Percentiles rank a stretch among this genome's conserved stretches.
Evolutionary conservation across 2,329 filamentous ascomycete genomes (phyloP).

Genomic region (Colletotrichum acutatum): DNA sequence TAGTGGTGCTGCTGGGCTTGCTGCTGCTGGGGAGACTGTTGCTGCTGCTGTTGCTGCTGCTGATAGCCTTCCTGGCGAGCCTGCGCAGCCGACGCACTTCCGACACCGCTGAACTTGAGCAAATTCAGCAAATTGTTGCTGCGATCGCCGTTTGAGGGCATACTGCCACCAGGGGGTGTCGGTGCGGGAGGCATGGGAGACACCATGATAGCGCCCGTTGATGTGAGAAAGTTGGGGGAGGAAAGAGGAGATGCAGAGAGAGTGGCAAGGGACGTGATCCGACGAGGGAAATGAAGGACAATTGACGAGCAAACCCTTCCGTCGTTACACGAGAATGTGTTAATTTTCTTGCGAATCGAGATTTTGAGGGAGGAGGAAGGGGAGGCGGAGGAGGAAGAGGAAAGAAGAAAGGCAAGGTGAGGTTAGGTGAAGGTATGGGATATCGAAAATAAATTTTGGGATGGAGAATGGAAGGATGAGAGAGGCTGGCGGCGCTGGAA

Average conservation of each 20-base stretch:
- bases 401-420: not conserved
- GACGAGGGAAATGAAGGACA: constrained; percentile 32
- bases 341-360: not conserved
- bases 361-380: not conserved
- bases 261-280: constrained; percentile 7
- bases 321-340: constrained; percentile 19
- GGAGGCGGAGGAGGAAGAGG: not conserved
- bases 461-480: constrained; percentile 30
- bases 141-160: constrained; percentile 56
- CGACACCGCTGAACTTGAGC: constrained; percentile 67
- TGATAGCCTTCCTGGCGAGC: constrained; percentile 39
- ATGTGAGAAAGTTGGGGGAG: not conserved
- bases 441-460: constrained; percentile 34
- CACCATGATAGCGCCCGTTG: constrained; percentile 45
- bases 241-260: constrained; percentile 13
- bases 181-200: constrained; percentile 60
- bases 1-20: constrained; percentile 26
- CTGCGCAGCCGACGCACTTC: constrained; percentile 35
- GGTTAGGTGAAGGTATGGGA: not conserved
- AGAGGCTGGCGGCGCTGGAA: constrained; percentile 27
- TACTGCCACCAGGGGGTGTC: constrained; percentile 54
- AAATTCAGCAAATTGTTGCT: constrained; percentile 68
- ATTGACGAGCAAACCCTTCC: constrained; percentile 33
- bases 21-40: constrained; percentile 34
- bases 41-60: constrained; percentile 46